Evolutionary conservation across 306 rosid species (phyloP), one percentile per base, ranked within the genome.

Genomic region (Dryas drummondii): DNA sequence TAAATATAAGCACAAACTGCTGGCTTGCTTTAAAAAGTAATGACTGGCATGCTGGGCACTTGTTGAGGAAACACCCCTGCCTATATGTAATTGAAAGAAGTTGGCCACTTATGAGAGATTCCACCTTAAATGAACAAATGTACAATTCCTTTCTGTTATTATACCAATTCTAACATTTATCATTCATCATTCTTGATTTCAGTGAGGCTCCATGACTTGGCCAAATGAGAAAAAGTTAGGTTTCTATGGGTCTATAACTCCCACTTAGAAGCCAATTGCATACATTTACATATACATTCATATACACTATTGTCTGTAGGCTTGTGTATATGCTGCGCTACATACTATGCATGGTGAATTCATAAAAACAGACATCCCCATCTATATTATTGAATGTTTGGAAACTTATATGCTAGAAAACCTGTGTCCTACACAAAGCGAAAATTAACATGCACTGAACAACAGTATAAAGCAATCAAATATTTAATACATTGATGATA

Each of bases 31-130:
- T 32, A 19, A 68, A 52, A 7, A 42, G 11, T 55, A 19, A 77
- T 62, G 69, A 81, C 41, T 46, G 70, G 66, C 65, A 66, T 37
- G 27, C 6, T 54, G 27, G 47, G 80, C 47, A 66, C 15, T 69
- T 66, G 49, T 26, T 65, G 13, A 77, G 61, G 72, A 46, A 81
- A 45, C 53, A 50, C 60, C 80, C 6, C 50, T 9, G 40, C 56
- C 66, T 45, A 54, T 7, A 72, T 54, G 70, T 17, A 48, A 40
- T 26, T 8, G 57, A 60, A 58, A 72, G 50, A 46, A 12, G 66
- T 60, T 11, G 2, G 46, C 60, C 48, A 46, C 54, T 11, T 10
- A 46, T 5, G 1, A 66, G 13, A 52, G 41, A 80, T 5, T 11
- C 54, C 13, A 47, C 16, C 32, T 3, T 12, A 47, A 40, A 41